phyloP scores from a whole-genome alignment of 139 green algal species.

The Zygnema cylindricum region DNA sequence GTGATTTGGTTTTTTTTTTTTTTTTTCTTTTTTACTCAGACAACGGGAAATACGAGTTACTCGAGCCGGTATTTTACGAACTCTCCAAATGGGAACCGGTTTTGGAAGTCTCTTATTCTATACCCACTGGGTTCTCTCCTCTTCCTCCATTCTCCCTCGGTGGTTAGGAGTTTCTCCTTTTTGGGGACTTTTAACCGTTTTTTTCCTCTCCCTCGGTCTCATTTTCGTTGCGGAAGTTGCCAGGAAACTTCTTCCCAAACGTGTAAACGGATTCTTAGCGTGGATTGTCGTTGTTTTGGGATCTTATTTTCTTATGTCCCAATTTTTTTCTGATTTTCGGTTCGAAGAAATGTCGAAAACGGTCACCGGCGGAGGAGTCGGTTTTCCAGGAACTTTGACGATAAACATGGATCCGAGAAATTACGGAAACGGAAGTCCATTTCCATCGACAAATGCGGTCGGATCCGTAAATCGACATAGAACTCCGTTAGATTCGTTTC shows the following conservation, averaged over 20 bases:
- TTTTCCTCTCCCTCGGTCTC: conserved; percentile 25
- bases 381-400: no score
- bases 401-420: no score
- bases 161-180: conserved; percentile 24
- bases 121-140: conserved; percentile 46
- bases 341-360: not conserved
- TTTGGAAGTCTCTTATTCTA: conserved; percentile 54
- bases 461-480: no score
- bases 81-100: conserved; percentile 40
- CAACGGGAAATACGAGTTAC: conserved; percentile 8
- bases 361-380: no score
- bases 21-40: not conserved
- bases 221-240: conserved; percentile 33
- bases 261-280: conserved; percentile 25
- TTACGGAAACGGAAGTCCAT: no score
- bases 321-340: no score
- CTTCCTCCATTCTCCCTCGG: conserved; percentile 35
- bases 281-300: conserved; percentile 8
- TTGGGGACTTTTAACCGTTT: conserved; percentile 43
- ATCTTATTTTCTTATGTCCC: conserved; percentile 1
- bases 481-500: not conserved
- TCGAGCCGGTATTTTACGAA: conserved; percentile 8
- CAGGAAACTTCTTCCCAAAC: conserved; percentile 28
- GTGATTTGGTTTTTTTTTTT: not conserved
- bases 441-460: no score